Conservation (phyloP, 2,329 filamentous ascomycete genomes). For the Alternaria consortialis region DNA sequence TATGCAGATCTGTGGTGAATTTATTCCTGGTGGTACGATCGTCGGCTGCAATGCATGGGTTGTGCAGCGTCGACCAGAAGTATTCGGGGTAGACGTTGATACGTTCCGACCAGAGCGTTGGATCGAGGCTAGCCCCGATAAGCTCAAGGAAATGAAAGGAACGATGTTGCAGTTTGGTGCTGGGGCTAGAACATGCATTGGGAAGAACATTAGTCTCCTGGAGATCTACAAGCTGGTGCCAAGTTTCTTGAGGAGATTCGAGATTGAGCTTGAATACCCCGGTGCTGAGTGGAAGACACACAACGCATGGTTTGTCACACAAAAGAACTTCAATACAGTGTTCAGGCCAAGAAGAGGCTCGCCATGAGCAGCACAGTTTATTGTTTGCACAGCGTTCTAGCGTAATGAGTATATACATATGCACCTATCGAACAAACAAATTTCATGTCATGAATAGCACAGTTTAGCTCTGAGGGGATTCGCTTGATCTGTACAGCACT, state of each 20-base stretch:
- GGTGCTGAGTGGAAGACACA: slow-evolving; percentile 57
- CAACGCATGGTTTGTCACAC: slow-evolving; percentile 65
- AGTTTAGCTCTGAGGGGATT: not conserved
- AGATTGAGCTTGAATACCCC: slow-evolving; percentile 57
- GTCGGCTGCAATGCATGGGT: slow-evolving; percentile 81
- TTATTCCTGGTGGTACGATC: slow-evolving; percentile 74
- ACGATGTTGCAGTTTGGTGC: slow-evolving; percentile 79
- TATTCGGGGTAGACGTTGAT: slow-evolving; percentile 75
- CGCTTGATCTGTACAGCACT: not conserved
- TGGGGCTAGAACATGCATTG: slow-evolving; percentile 73
- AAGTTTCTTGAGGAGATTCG: slow-evolving; percentile 70
- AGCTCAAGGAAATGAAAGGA: slow-evolving; percentile 72
- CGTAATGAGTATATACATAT: not conserved
- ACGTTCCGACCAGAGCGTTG: slow-evolving; percentile 74
- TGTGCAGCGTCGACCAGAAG: slow-evolving; percentile 70
- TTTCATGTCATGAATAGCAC: not conserved
- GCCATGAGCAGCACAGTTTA: not conserved
- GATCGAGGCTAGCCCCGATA: slow-evolving; percentile 62
- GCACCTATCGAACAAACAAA: not conserved
- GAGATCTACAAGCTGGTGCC: slow-evolving; percentile 63
- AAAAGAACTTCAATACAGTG: slow-evolving; percentile 55
- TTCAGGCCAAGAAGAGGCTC: slow-evolving; percentile 48
- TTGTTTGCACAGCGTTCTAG: slow-evolving; percentile 11
- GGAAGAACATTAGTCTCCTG: slow-evolving; percentile 61
- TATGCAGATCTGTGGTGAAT: slow-evolving; percentile 68